Percentiles rank a stretch among this genome's conserved stretches.
phyloP scores from a whole-genome alignment of 108 stramenopile species.

The Nitzschia putrida region DNA sequence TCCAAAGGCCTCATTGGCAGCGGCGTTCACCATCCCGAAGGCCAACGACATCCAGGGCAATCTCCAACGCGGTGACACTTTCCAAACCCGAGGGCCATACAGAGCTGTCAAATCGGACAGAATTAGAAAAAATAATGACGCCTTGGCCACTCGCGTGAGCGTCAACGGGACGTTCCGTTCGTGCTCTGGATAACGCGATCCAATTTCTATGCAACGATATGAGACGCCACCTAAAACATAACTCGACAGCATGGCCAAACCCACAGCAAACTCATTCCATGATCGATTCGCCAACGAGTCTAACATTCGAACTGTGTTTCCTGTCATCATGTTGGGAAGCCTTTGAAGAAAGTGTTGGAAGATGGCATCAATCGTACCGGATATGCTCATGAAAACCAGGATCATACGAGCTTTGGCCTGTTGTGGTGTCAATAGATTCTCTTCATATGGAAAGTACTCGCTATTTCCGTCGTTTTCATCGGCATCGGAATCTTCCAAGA shows the following conservation, averaged over 20 bases:
- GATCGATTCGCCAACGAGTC: slow-evolving; percentile 9
- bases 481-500: not conserved
- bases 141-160: not conserved
- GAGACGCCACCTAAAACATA: slow-evolving; percentile 22
- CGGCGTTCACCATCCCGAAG: slow-evolving; percentile 35
- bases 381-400: not conserved
- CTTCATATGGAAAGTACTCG: not conserved
- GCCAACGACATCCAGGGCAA: slow-evolving; percentile 22
- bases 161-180: not conserved
- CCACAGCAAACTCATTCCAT: not conserved
- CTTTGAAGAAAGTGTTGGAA: not conserved
- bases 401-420: not conserved
- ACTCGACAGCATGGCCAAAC: not conserved
- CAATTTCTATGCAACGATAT: not conserved
- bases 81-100: not conserved
- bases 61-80: not conserved
- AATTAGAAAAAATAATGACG: not conserved
- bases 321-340: slow-evolving; percentile 48
- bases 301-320: slow-evolving; percentile 24
- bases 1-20: slow-evolving; percentile 13
- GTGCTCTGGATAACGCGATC: not conserved
- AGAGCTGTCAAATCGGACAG: slow-evolving; percentile 10
- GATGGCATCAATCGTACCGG: not conserved
- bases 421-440: not conserved
- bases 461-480: not conserved